Evolutionary conservation across 2,329 filamentous ascomycete species (phyloP).

Genomic region (Beauveria australis): DNA sequence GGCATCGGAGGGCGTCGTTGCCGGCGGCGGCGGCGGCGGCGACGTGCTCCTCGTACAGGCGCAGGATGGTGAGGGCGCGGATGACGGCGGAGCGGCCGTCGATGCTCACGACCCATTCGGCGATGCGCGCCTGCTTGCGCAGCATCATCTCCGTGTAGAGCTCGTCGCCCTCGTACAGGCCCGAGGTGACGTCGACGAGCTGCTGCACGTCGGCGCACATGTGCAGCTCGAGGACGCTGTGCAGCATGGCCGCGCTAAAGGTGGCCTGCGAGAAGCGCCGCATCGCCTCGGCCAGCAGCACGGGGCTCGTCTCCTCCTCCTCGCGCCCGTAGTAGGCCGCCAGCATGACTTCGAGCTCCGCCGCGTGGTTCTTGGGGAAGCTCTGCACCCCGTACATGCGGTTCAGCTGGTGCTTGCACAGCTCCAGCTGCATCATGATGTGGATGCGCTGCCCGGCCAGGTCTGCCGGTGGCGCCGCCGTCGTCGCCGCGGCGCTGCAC

Average conservation of each 20-base stretch:
- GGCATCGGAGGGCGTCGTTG: background rate
- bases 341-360: background rate
- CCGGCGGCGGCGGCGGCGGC: background rate
- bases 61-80: background rate
- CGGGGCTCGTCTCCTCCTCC: conserved; percentile 3
- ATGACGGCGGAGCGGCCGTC: conserved; percentile 4
- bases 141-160: conserved; percentile 4
- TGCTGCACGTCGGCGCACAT: conserved; percentile 7
- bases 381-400: conserved; percentile 3
- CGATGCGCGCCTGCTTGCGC: background rate
- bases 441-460: conserved; percentile 10
- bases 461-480: conserved; percentile 10
- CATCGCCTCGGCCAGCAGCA: conserved; percentile 6
- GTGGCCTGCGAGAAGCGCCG: conserved; percentile 6
- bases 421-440: conserved; percentile 20
- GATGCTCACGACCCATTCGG: conserved; percentile 1
- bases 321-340: conserved; percentile 6
- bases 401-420: conserved; percentile 20
- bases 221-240: conserved; percentile 3
- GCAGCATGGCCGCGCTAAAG: background rate
- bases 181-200: background rate
- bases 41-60: conserved; percentile 4
- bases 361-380: background rate
- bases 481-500: conserved; percentile 7
- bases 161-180: conserved; percentile 4